A percentile compares a stretch with the other conserved stretches of the same genome.
phyloP scores from a whole-genome alignment of 169 alveolate genomes.

The Eimeria praecox region DNA sequence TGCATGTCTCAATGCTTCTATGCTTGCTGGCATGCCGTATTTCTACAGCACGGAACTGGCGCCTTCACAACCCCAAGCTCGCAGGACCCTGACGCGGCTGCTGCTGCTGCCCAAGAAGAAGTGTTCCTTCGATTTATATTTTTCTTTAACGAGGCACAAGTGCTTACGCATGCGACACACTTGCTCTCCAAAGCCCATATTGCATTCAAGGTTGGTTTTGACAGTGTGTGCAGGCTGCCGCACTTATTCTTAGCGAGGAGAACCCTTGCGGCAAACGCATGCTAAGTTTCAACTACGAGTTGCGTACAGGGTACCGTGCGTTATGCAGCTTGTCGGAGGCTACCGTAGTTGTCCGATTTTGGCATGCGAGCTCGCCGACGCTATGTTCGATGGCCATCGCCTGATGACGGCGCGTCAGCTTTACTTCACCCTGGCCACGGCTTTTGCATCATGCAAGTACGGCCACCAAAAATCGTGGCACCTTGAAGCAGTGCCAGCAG shows the following conservation, averaged over 20 bases:
- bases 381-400: slow-evolving; percentile 78
- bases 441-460: slow-evolving; percentile 47
- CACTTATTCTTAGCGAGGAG: not conserved
- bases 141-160: slow-evolving; percentile 75
- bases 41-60: slow-evolving; percentile 74
- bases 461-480: slow-evolving; percentile 64
- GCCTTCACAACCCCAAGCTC: slow-evolving; percentile 57
- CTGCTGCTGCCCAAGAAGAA: slow-evolving; percentile 78
- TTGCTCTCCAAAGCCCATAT: slow-evolving; percentile 77
- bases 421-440: slow-evolving; percentile 77
- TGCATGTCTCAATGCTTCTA: not conserved
- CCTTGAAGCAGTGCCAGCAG: slow-evolving; percentile 38
- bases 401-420: slow-evolving; percentile 81
- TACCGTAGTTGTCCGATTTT: slow-evolving; percentile 74
- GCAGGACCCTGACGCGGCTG: slow-evolving; percentile 72
- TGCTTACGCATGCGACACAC: slow-evolving; percentile 79
- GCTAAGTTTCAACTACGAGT: not conserved
- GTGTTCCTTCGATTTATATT: slow-evolving; percentile 76
- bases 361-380: slow-evolving; percentile 83
- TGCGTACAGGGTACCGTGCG: slow-evolving; percentile 1
- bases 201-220: slow-evolving; percentile 57
- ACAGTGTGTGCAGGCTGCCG: not conserved
- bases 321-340: slow-evolving; percentile 73
- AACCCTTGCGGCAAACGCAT: not conserved
- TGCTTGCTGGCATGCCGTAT: not conserved